Evolutionary conservation across 75 land plant genomes (phyloP), one percentile per base, ranked within the genome.

Genomic region (Azolla pinnata): DNA sequence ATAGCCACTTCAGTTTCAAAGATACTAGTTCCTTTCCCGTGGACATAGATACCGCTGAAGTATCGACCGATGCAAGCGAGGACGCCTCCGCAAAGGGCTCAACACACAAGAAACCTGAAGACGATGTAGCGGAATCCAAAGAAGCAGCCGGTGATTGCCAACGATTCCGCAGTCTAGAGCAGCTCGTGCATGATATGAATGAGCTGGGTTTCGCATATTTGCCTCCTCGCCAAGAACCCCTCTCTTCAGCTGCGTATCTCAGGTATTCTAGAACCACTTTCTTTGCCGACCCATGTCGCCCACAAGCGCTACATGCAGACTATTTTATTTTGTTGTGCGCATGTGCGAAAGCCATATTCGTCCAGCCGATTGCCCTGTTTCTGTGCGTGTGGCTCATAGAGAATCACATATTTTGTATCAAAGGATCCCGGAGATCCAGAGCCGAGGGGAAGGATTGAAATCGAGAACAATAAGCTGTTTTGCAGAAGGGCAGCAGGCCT

Each of bases 291-390:
- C 26, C 51, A 10, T 30, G 56, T 8, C 53, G 14, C 3, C 40
- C 5, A 35, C 25, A 27, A 29, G 69, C 50, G 52, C 81, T 77
- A 0, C 97, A 90, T 71, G 90, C 79, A 16, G 90, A 90, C 64
- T 83, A 90, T 44, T 83, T 86, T 54, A 73, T 90, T 26, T 65
- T 86, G 66, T 79, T 90, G 46, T 73, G 81, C 29, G 79, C 83
- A 35, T 86, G 86, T 79, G 90, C 96, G 16, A 81, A 57, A 31
- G 75, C 71, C 48, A 78, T 77, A 7, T 62, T 76, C 30, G 83
- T 86, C 32, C 81, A 86, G 47, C 62, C 72, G 17, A 48, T 72
- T 33, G 73, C 49, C 4, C 56, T 86, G 76, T 87, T 86, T 68
- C 5, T 31, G 16, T 79, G 72, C n/a, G 79, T 83, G 2, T 21